phyloP scores from a whole-genome alignment of 306 rosid genomes.

The Cicer yamashitae region DNA sequence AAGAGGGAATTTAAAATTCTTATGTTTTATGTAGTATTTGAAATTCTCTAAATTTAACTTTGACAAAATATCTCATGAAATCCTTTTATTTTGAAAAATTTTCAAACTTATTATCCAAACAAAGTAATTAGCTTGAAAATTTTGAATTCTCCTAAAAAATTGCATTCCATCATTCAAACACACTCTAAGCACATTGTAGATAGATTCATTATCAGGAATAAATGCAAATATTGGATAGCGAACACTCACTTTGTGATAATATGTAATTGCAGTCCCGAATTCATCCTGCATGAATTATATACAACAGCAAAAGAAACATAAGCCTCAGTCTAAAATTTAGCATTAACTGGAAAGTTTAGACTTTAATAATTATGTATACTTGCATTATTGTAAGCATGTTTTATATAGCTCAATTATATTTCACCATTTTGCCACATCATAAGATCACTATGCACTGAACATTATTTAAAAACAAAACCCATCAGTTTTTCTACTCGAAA shows the following conservation, averaged over 20 bases:
- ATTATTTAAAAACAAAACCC: not conserved
- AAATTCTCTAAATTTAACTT: too few relatives aligned
- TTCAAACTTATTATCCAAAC: too few relatives aligned
- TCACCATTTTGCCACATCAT: too few relatives aligned
- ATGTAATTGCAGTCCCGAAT: conserved; percentile 69
- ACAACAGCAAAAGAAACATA: conserved; percentile 30
- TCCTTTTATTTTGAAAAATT: too few relatives aligned
- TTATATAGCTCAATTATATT: not conserved
- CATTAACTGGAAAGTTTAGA: not conserved
- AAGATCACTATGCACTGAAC: not conserved
- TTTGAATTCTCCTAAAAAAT: too few relatives aligned
- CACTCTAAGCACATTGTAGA: conserved; percentile 5
- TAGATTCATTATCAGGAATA: not conserved
- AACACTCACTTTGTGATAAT: conserved; percentile 84
- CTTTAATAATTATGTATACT: not conserved
- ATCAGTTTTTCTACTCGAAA: conserved; percentile 14
- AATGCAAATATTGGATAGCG: conserved; percentile 14
- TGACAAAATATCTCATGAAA: too few relatives aligned
- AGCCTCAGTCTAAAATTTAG: conserved; percentile 32
- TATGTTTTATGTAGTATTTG: too few relatives aligned
- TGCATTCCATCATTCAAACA: too few relatives aligned
- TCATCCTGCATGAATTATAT: conserved; percentile 68
- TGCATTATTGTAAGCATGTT: not conserved
- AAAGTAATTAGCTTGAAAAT: too few relatives aligned
- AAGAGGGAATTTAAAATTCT: too few relatives aligned